These are phyloP conservation scores for Lentinula boryana DNA, from an alignment of 768 basidiomycete genomes.

Conservation along the genomic window DNA sequence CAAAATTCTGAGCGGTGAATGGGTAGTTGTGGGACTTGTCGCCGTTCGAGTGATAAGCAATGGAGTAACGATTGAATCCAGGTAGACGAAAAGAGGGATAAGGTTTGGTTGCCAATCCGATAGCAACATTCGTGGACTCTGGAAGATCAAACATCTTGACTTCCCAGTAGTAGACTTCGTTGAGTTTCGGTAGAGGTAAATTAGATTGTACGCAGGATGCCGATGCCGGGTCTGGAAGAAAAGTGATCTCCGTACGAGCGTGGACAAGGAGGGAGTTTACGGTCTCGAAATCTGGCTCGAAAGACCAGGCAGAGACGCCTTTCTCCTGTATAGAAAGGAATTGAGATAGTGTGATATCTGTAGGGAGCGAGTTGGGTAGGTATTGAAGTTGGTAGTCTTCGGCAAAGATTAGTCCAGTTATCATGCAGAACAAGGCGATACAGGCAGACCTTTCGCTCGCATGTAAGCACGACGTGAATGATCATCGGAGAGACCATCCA, in stretches of 20 bases:
- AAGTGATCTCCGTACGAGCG: constrained; percentile 94
- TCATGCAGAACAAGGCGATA: constrained; percentile 1
- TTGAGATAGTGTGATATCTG: constrained; percentile 97
- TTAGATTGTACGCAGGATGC: constrained; percentile 96
- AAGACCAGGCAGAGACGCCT: constrained; percentile 98
- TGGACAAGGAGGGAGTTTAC: constrained; percentile 91
- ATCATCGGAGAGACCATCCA: constrained; percentile 70
- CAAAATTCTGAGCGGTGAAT: constrained; percentile 81
- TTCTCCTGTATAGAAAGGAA: constrained; percentile 99
- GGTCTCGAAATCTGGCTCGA: constrained; percentile 97
- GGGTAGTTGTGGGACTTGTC: constrained; percentile 98
- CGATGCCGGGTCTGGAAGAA: constrained; percentile 92
- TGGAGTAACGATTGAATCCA: constrained; percentile 78
- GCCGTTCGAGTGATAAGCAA: constrained; percentile 94
- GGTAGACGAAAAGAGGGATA: constrained; percentile 93
- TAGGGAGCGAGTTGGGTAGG: constrained; percentile 93
- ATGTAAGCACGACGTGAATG: constrained; percentile 62
- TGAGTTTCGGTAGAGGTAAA: constrained; percentile 92
- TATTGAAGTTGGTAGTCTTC: constrained; percentile 81
- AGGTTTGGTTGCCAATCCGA: constrained; percentile 95
- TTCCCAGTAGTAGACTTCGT: constrained; percentile 99
- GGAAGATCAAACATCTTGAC: constrained; percentile 99
- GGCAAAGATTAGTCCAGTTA: neutral
- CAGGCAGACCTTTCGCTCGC: constrained; percentile 75
- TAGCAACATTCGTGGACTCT: constrained; percentile 75